Evolutionary conservation across 179 eudicot genomes (phyloP).

Genomic region (Carnegiea gigantea): DNA sequence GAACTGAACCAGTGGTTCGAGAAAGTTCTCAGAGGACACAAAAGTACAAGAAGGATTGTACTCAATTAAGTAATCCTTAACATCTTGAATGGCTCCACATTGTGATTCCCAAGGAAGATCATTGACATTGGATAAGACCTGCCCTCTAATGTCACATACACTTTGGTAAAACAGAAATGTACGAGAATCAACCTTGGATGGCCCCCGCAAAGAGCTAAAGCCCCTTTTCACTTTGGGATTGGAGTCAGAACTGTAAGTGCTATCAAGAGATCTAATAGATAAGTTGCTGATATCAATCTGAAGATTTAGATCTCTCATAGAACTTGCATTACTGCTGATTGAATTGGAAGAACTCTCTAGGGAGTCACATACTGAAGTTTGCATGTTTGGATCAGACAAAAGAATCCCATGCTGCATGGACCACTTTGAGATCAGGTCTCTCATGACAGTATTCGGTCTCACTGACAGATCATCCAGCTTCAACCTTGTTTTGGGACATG

Average conservation of each 20-base stretch:
- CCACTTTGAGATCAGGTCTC: constrained; percentile 62
- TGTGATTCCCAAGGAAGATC: constrained; percentile 68
- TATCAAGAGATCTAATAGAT: constrained; percentile 62
- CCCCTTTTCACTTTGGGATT: constrained; percentile 22
- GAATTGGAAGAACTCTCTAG: constrained; percentile 62
- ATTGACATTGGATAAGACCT: constrained; percentile 40
- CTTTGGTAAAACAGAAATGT: constrained; percentile 26
- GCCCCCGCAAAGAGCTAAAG: constrained; percentile 22
- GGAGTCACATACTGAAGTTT: constrained; percentile 25
- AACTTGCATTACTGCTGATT: constrained; percentile 52
- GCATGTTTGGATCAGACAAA: constrained; percentile 32
- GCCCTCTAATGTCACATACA: constrained; percentile 30
- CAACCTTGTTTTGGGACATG: constrained; percentile 62
- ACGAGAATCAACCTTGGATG: constrained; percentile 17
- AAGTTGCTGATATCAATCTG: constrained; percentile 57
- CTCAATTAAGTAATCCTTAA: constrained; percentile 34
- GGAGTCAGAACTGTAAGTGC: constrained; percentile 39
- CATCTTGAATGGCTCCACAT: constrained; percentile 49
- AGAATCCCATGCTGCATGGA: constrained; percentile 34
- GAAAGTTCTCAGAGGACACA: constrained; percentile 42
- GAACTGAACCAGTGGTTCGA: constrained; percentile 54
- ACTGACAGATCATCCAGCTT: constrained; percentile 44
- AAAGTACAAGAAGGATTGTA: constrained; percentile 38
- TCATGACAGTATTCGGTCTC: constrained; percentile 56
- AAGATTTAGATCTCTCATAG: constrained; percentile 55